These are phyloP conservation scores for Davidsoniella australis DNA, from an alignment of 2,329 filamentous ascomycete species.

Conservation along the genomic window DNA sequence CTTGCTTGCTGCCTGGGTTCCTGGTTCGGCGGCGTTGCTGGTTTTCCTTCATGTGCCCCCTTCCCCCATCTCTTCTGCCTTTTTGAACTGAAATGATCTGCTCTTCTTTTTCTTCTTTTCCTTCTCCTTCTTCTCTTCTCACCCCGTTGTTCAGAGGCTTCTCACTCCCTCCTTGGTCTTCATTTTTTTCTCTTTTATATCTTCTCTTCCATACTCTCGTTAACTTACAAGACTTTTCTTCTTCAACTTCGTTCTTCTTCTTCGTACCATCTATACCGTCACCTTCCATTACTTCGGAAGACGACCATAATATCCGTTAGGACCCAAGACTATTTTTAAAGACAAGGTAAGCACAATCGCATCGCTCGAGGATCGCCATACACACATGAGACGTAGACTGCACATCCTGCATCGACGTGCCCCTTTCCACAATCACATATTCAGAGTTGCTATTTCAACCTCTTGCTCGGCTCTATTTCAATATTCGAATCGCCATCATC, in stretches of 20 bases:
- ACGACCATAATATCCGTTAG: slow-evolving; percentile 11
- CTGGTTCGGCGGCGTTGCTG: slow-evolving; percentile 11
- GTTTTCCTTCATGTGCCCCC: slow-evolving; percentile 14
- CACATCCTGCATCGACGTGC: not conserved
- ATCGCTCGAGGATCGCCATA: not conserved
- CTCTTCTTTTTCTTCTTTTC: slow-evolving; percentile 15
- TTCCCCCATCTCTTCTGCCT: slow-evolving; percentile 6
- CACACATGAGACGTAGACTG: slow-evolving; percentile 5
- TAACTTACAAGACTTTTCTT: slow-evolving; percentile 15
- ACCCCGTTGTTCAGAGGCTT: slow-evolving; percentile 13
- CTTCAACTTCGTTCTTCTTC: slow-evolving; percentile 6
- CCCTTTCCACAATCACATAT: not conserved
- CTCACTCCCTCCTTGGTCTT: slow-evolving; percentile 13
- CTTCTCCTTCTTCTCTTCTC: slow-evolving; percentile 17
- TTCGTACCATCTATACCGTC: not conserved
- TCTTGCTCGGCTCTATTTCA: too few species aligned
- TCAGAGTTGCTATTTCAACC: too few species aligned
- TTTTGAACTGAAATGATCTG: slow-evolving; percentile 15
- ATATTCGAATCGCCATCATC: too few species aligned
- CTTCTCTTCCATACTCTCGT: slow-evolving; percentile 16
- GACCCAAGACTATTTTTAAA: slow-evolving; percentile 6
- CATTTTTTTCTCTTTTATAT: slow-evolving; percentile 17
- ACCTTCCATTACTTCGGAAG: slow-evolving; percentile 12
- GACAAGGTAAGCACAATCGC: slow-evolving; percentile 7
- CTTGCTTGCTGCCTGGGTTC: not conserved